Base-by-base conservation (phyloP, 2,329 filamentous ascomycete species). In the Aureobasidium sp. region DNA sequence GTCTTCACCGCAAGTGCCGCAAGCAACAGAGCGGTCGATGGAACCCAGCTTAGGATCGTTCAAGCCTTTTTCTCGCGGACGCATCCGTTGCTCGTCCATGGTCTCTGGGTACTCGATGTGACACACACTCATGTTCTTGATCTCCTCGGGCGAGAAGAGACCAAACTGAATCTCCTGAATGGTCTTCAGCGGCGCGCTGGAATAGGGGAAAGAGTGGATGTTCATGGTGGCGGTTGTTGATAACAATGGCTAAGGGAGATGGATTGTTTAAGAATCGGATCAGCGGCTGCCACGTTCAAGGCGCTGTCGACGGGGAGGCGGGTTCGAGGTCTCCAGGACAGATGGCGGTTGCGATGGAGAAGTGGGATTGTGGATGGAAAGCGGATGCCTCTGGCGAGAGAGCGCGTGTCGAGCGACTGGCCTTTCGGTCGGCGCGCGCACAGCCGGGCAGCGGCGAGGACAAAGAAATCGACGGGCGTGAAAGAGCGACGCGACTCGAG, bases 101-200 rank as follows among this genome's bases (percentile, higher is more conserved):
- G 94, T 97, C 81, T 99, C 94, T n/a, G 94, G 92, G 74, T 97
- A 97, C 75, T 94, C 84, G 74, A 99, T 93, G 75, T 96, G 90
- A 69, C 87, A 89, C 66, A 97, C 93, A 78, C 92, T 97, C 91
- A 97, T 95, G 72, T 89, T 92, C 82, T 99, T 97, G 78, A 97
- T 96, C 81, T 99, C 95, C 76, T 99, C 94, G 29, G 94, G 94
- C 39, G 94, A 96, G 77, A 99, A 85, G 74, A 99, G 85, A 73
- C 94, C 94, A 74, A 99, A 99, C 82, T 99, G 95, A 71, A 99
- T 96, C 83, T 99, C 95, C 83, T 97, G 88, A 72, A 99, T 92
- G 68, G 89, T 96, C 82, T 94, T 93, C 84, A 97, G 84, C 77
- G 92, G 92, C 85, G 90, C 92, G 84, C 89, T 92, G 75, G 90